phyloP scores from a whole-genome alignment of 768 basidiomycete genomes.

The Auricularia cornea region DNA sequence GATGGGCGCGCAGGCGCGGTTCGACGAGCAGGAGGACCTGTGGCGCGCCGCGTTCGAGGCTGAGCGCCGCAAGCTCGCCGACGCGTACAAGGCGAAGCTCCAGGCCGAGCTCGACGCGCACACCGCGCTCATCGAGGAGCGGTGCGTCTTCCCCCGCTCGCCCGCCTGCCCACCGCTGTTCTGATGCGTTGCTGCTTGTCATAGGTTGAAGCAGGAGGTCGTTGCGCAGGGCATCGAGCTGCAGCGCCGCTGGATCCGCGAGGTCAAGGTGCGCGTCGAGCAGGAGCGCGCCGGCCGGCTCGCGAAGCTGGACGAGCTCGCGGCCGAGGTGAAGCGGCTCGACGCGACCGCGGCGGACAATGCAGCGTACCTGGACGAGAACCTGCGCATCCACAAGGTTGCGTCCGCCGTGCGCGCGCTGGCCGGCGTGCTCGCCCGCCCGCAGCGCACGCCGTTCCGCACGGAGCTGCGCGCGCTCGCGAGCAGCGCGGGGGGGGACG shows the following conservation, averaged over 20 bases:
- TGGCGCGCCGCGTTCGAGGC: conserved; percentile 75
- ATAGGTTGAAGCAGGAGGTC: conserved; percentile 91
- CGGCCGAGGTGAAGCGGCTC: conserved; percentile 81
- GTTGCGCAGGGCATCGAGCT: conserved; percentile 96
- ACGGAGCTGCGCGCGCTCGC: conserved; percentile 74
- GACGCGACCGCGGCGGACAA: conserved; percentile 90
- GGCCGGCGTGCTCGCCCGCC: conserved; percentile 52
- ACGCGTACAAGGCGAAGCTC: conserved; percentile 78
- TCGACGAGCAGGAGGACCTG: conserved; percentile 78
- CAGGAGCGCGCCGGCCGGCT: conserved; percentile 93
- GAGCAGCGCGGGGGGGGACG: conserved; percentile 50
- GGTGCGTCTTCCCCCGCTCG: conserved; percentile 40
- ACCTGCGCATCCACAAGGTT: conserved; percentile 81
- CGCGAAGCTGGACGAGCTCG: conserved; percentile 89
- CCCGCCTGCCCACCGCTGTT: background rate
- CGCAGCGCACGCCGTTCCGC: conserved; percentile 75
- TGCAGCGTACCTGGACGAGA: conserved; percentile 84
- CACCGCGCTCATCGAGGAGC: conserved; percentile 88
- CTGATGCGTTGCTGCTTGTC: too few relatives aligned
- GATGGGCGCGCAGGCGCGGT: conserved; percentile 77
- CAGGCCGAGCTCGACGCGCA: conserved; percentile 79
- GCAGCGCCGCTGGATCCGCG: conserved; percentile 92
- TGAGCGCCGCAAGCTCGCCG: conserved; percentile 63
- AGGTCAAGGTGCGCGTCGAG: conserved; percentile 93
- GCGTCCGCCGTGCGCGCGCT: conserved; percentile 90